Percentiles rank a stretch among this genome's conserved stretches.
These are phyloP conservation scores for Mariannaea elegans DNA, from an alignment of 2,329 filamentous ascomycete genomes.

Conservation along the genomic window DNA sequence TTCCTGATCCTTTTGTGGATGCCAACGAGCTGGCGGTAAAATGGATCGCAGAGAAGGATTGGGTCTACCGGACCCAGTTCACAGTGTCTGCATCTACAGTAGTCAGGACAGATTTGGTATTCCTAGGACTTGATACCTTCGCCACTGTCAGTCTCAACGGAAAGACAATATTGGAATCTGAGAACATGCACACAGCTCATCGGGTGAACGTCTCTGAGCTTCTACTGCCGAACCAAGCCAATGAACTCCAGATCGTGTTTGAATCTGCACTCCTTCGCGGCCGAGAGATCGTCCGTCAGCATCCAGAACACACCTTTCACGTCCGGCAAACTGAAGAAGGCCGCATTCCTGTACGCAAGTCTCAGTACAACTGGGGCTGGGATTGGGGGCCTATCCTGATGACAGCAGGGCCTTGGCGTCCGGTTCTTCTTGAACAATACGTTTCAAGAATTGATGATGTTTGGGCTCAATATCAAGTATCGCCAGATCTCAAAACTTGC, in stretches of 20 bases:
- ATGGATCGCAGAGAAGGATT: constrained; percentile 73
- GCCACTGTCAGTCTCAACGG: constrained; percentile 66
- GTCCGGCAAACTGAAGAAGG: constrained; percentile 45
- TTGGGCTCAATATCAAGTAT: constrained; percentile 41
- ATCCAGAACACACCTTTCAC: constrained; percentile 16
- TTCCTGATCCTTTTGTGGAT: constrained; percentile 3
- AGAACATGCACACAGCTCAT: constrained; percentile 72
- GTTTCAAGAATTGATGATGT: constrained; percentile 66
- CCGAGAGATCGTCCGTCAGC: background rate
- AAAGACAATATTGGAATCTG: constrained; percentile 59
- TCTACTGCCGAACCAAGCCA: constrained; percentile 62
- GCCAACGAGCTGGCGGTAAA: constrained; percentile 1
- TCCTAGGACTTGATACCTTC: constrained; percentile 72
- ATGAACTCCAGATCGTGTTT: constrained; percentile 13
- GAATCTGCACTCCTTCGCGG: background rate
- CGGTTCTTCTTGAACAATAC: constrained; percentile 72
- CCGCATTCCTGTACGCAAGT: constrained; percentile 59
- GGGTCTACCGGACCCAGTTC: constrained; percentile 66
- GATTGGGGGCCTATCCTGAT: constrained; percentile 74
- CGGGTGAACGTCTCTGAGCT: constrained; percentile 63
- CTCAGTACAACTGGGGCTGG: constrained; percentile 77
- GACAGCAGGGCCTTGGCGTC: constrained; percentile 72
- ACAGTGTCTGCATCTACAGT: background rate
- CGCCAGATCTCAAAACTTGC: constrained; percentile 1
- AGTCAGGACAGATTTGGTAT: constrained; percentile 56